phyloP scores from a whole-genome alignment of 352 stramenopile species.

The Pythium phragmitis region DNA sequence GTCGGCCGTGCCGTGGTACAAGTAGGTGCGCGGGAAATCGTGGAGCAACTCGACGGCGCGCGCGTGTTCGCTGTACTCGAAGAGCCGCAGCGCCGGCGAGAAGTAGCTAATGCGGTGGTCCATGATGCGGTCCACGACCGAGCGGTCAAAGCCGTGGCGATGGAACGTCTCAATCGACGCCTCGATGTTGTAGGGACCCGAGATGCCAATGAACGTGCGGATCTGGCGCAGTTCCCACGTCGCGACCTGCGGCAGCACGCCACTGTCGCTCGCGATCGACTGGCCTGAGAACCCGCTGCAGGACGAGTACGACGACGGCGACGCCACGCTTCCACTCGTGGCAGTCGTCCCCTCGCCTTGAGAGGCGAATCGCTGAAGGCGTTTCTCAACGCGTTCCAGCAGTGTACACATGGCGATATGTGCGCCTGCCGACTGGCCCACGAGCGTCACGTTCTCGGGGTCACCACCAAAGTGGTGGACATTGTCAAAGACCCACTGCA shows the following conservation, averaged over 20 bases:
- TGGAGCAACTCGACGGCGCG: constrained; percentile 26
- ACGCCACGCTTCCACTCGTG: constrained; percentile 16
- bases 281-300: constrained; percentile 33
- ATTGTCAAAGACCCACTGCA: constrained; percentile 90
- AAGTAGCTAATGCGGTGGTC: constrained; percentile 58
- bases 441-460: constrained; percentile 75
- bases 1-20: constrained; percentile 72
- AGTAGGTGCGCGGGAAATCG: constrained; percentile 51
- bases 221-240: constrained; percentile 68
- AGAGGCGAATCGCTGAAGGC: constrained; percentile 5
- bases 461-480: constrained; percentile 85
- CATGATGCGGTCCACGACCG: constrained; percentile 84
- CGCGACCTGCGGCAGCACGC: constrained; percentile 35
- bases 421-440: constrained; percentile 89
- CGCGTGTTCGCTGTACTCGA: constrained; percentile 38
- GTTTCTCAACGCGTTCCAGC: constrained; percentile 68
- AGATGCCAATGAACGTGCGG: constrained; percentile 85
- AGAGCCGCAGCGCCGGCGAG: constrained; percentile 46
- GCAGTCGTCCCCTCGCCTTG: constrained; percentile 15
- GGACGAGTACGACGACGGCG: constrained; percentile 25
- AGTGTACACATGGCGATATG: constrained; percentile 83
- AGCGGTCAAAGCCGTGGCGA: constrained; percentile 76
- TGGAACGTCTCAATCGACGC: constrained; percentile 77
- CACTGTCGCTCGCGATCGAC: constrained; percentile 32
- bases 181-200: constrained; percentile 86